phyloP scores from a whole-genome alignment of 1,284 basidiomycete species.

The Tylopilus orsonianus region DNA sequence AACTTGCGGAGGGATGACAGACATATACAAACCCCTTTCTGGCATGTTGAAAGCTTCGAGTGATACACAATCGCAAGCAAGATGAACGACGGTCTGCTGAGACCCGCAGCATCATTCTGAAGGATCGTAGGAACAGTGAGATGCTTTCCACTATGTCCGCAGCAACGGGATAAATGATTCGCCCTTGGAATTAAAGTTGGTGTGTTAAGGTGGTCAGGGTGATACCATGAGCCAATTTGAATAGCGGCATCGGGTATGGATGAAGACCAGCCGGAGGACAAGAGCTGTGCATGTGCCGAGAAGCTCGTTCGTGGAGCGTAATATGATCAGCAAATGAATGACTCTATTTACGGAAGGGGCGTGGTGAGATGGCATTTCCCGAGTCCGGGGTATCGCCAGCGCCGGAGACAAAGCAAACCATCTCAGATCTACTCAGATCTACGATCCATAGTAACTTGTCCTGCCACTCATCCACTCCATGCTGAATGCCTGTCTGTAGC shows the following conservation, averaged over 20 bases:
- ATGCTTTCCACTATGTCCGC: neutral
- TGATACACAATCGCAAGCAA: neutral
- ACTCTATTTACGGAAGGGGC: constrained; percentile 7
- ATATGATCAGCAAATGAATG: constrained; percentile 9
- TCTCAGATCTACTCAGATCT: constrained; percentile 31
- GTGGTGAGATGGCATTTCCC: constrained; percentile 27
- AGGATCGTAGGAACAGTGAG: neutral
- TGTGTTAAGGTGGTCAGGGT: neutral
- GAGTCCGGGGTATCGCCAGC: constrained; percentile 33
- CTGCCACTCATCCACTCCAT: constrained; percentile 1
- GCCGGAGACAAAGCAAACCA: constrained; percentile 35
- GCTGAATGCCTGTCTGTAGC: neutral
- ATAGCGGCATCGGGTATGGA: constrained; percentile 22
- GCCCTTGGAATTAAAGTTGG: neutral
- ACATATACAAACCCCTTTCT: neutral
- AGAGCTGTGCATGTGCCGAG: constrained; percentile 2
- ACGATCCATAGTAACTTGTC: constrained; percentile 13
- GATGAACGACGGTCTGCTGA: neutral
- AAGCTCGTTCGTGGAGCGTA: neutral
- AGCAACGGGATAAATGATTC: neutral
- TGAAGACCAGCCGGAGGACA: constrained; percentile 18
- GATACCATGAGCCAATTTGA: constrained; percentile 3
- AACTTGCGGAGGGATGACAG: neutral
- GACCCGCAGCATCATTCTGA: too few relatives aligned
- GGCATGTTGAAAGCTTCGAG: too few relatives aligned